Percentiles rank a stretch among this genome's conserved stretches.
These are phyloP conservation scores for Inga leiocalycina DNA, from an alignment of 306 rosid species.

Conservation along the genomic window DNA sequence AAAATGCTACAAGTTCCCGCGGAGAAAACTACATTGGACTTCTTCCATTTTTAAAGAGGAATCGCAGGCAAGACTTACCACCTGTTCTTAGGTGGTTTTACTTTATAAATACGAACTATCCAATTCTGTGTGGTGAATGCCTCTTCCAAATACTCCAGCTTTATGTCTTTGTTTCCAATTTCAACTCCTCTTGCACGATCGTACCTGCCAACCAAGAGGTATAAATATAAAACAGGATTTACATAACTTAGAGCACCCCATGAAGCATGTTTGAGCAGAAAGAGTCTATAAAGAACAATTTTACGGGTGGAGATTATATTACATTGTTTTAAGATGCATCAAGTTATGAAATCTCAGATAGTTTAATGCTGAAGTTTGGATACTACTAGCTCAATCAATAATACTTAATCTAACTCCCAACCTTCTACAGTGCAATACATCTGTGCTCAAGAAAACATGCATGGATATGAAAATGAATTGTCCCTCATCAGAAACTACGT, in stretches of 20 bases:
- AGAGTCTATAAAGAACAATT: neutral
- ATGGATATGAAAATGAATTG: neutral
- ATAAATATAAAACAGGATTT: neutral
- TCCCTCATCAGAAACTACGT: neutral
- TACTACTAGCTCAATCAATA: neutral
- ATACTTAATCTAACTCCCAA: conserved; percentile 10
- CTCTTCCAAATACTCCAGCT: conserved; percentile 97
- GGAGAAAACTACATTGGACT: conserved; percentile 10
- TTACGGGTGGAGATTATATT: neutral
- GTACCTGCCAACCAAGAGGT: conserved; percentile 56
- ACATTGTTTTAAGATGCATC: neutral
- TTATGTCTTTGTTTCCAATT: conserved; percentile 95
- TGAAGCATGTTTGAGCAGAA: neutral
- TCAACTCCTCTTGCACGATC: conserved; percentile 99
- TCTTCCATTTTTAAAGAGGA: neutral
- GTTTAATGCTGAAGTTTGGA: conserved; percentile 8
- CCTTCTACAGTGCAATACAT: neutral
- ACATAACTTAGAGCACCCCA: conserved; percentile 14
- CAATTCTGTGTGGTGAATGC: conserved; percentile 95
- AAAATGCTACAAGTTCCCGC: conserved; percentile 48
- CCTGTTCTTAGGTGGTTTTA: conserved; percentile 97
- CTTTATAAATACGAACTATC: conserved; percentile 99
- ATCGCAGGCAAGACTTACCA: conserved; percentile 49
- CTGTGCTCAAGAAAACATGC: neutral
- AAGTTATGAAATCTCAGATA: conserved; percentile 1